A percentile compares a stretch with the other conserved stretches of the same genome.
These are phyloP conservation scores for Ceratocystis smalleyi DNA, from an alignment of 2,329 filamentous ascomycete genomes.

Conservation along the genomic window DNA sequence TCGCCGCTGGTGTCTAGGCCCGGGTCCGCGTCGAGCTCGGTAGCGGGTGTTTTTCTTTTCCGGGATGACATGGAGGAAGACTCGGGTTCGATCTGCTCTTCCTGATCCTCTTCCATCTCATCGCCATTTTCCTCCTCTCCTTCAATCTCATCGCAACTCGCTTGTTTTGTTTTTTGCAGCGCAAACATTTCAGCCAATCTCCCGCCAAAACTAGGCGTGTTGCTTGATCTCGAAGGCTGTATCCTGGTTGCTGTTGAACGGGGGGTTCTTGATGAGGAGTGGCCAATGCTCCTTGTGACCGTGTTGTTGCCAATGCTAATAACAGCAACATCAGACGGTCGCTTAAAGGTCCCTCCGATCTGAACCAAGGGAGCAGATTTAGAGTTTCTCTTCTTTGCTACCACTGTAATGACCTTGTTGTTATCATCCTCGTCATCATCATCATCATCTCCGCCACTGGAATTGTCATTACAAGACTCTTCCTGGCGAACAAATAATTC, in stretches of 20 bases:
- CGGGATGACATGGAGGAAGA: neutral
- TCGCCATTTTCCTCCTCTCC: constrained; percentile 23
- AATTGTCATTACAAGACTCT: constrained; percentile 17
- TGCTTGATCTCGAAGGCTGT: neutral
- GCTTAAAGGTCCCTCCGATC: constrained; percentile 27
- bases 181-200: constrained; percentile 32
- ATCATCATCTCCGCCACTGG: constrained; percentile 21
- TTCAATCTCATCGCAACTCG: constrained; percentile 11
- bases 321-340: constrained; percentile 50
- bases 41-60: constrained; percentile 10
- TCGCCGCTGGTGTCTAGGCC: constrained; percentile 2
- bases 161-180: constrained; percentile 20
- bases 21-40: neutral
- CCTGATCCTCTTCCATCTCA: constrained; percentile 20
- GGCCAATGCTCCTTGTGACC: constrained; percentile 47
- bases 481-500: constrained; percentile 10
- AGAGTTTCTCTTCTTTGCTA: neutral
- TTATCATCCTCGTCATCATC: constrained; percentile 5
- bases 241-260: neutral
- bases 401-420: neutral
- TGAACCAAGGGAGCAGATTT: neutral
- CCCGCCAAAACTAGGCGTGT: constrained; percentile 29
- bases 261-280: neutral
- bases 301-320: constrained; percentile 60
- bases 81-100: constrained; percentile 34